Conservation (phyloP, 1,284 basidiomycete genomes). For the Ganoderma sinense region DNA sequence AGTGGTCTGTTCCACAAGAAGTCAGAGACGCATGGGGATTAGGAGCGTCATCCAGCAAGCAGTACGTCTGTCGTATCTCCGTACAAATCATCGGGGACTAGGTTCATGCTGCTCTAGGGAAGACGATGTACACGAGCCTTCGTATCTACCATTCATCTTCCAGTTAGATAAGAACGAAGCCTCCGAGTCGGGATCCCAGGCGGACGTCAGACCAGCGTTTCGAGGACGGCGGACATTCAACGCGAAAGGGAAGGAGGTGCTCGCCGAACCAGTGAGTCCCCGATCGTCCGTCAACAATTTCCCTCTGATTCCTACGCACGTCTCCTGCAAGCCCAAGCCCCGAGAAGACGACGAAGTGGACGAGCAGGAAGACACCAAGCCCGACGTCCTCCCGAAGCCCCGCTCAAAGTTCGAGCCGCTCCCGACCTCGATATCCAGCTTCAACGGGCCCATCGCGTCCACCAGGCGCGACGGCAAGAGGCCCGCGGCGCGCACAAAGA, state of each 20-base stretch:
- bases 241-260: slow-evolving; percentile 48
- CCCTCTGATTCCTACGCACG: too few species aligned
- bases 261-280: slow-evolving; percentile 33
- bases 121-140: slow-evolving; percentile 62
- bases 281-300: neutral
- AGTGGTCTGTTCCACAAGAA: slow-evolving; percentile 71
- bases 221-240: slow-evolving; percentile 53
- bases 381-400: slow-evolving; percentile 14
- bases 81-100: neutral
- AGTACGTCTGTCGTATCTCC: neutral
- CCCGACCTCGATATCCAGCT: slow-evolving; percentile 42
- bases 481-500: slow-evolving; percentile 43
- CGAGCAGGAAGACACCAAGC: slow-evolving; percentile 9
- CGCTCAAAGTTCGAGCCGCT: slow-evolving; percentile 32
- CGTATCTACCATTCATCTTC: slow-evolving; percentile 78
- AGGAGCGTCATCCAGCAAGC: slow-evolving; percentile 27
- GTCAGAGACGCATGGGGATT: slow-evolving; percentile 66
- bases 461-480: slow-evolving; percentile 33
- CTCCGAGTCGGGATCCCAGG: slow-evolving; percentile 22
- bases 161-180: slow-evolving; percentile 42
- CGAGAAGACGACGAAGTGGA: slow-evolving; percentile 9
- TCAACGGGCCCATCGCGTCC: slow-evolving; percentile 31
- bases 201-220: slow-evolving; percentile 40
- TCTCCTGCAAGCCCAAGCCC: neutral
- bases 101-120: slow-evolving; percentile 22